These are phyloP conservation scores for Parsonsia alboflavescens DNA, from an alignment of 257 asterid species.

Conservation along the genomic window DNA sequence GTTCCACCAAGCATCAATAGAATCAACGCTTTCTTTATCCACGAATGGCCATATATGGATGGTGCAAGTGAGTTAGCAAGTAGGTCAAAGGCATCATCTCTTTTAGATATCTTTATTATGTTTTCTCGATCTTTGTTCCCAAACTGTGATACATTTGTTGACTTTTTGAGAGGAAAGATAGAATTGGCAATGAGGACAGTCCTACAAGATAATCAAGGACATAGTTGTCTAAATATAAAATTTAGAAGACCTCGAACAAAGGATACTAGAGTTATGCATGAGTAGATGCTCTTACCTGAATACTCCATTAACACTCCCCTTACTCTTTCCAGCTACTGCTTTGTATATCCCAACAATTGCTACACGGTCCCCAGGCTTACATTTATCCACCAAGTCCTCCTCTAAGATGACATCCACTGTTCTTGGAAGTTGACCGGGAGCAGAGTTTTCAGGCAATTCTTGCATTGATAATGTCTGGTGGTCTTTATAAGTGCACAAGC, in stretches of 20 bases:
- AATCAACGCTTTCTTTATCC: conserved; percentile 94
- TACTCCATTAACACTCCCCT: conserved; percentile 90
- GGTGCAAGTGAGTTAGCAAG: conserved; percentile 95
- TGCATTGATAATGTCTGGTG: conserved; percentile 94
- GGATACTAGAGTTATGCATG: neutral
- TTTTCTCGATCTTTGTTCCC: conserved; percentile 69
- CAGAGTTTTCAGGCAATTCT: conserved; percentile 95
- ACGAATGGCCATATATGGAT: conserved; percentile 82
- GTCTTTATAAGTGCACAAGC: conserved; percentile 82
- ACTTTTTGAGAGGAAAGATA: conserved; percentile 79
- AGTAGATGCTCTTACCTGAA: conserved; percentile 52
- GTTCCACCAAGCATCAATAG: conserved; percentile 94
- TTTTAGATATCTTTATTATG: conserved; percentile 63
- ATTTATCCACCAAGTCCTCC: conserved; percentile 91
- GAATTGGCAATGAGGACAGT: conserved; percentile 90
- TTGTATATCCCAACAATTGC: conserved; percentile 93
- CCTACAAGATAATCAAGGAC: conserved; percentile 40
- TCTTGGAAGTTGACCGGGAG: conserved; percentile 98
- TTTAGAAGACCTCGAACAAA: neutral
- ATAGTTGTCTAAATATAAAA: neutral
- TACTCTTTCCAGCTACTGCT: conserved; percentile 86
- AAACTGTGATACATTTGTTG: conserved; percentile 67
- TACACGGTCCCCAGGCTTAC: conserved; percentile 98
- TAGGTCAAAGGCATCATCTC: conserved; percentile 70
- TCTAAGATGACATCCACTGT: conserved; percentile 84